A percentile compares a stretch with the other conserved stretches of the same genome.
Evolutionary conservation across 192 early-diverging fungal genomes (phyloP).

Genomic region (Linnemannia schmuckeri): DNA sequence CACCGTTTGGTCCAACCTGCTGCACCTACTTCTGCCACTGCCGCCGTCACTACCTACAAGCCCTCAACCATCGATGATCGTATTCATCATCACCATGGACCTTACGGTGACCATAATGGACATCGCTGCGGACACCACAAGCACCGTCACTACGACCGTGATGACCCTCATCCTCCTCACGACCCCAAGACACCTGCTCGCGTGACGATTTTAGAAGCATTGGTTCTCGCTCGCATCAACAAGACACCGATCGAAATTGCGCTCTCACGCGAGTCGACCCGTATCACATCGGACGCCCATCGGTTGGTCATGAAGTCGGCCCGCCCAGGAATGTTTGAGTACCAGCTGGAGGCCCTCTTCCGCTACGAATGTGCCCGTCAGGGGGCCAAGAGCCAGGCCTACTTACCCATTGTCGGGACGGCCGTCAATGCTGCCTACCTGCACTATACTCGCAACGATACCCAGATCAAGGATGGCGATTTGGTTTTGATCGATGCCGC

Average conservation of each 20-base stretch:
- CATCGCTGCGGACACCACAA: slow-evolving; percentile 30
- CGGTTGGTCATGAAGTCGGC: slow-evolving; percentile 78
- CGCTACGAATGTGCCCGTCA: slow-evolving; percentile 75
- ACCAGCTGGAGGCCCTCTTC: slow-evolving; percentile 85
- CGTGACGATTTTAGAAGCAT: slow-evolving; percentile 65
- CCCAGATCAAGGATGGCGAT: slow-evolving; percentile 58
- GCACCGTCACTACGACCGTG: slow-evolving; percentile 5
- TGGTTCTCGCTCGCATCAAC: slow-evolving; percentile 84
- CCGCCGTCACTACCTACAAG: background rate
- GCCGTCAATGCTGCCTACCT: slow-evolving; percentile 84
- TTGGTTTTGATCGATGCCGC: slow-evolving; percentile 91
- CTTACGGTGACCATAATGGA: slow-evolving; percentile 47
- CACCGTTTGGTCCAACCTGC: slow-evolving; percentile 28
- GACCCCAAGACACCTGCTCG: slow-evolving; percentile 41
- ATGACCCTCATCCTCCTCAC: background rate
- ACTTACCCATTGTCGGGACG: slow-evolving; percentile 86
- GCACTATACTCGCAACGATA: slow-evolving; percentile 88
- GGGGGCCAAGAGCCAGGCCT: slow-evolving; percentile 82
- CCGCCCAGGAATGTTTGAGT: slow-evolving; percentile 75
- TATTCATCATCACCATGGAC: slow-evolving; percentile 35
- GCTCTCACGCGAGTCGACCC: slow-evolving; percentile 82
- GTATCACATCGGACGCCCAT: slow-evolving; percentile 84
- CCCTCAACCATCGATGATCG: slow-evolving; percentile 13
- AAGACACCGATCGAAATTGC: slow-evolving; percentile 85
- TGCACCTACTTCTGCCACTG: background rate